Percentiles rank a stretch among this genome's conserved stretches.
Conservation (phyloP, 2,329 filamentous ascomycete species). For the Botrytis cinerea region DNA sequence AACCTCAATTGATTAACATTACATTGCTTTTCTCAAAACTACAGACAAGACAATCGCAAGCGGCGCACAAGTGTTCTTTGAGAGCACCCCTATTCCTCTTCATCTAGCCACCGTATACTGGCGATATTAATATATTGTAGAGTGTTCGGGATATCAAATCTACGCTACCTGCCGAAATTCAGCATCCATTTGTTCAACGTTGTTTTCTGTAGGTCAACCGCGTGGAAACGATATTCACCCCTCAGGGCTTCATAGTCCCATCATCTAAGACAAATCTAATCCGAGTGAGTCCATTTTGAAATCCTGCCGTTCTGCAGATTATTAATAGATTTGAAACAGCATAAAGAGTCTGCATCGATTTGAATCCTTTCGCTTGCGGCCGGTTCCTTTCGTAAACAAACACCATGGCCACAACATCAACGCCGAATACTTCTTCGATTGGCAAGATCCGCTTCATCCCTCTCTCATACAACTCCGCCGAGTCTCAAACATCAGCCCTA, state of each 20-base stretch:
- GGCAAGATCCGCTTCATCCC: slow-evolving; percentile 64
- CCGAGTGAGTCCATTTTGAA: neutral
- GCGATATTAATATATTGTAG: neutral
- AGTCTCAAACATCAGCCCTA: slow-evolving; percentile 77
- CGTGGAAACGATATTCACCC: neutral
- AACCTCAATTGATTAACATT: neutral
- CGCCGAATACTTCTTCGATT: slow-evolving; percentile 21
- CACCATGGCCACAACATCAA: slow-evolving; percentile 25
- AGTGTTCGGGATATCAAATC: neutral
- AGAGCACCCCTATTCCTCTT: neutral
- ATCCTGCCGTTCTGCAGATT: slow-evolving; percentile 11
- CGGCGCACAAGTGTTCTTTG: neutral
- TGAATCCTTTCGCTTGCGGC: slow-evolving; percentile 16
- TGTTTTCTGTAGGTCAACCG: neutral
- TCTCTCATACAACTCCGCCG: slow-evolving; percentile 73
- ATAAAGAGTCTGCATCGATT: neutral
- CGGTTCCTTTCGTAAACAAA: slow-evolving; percentile 20
- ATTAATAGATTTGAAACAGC: slow-evolving; percentile 21
- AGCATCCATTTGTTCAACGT: neutral
- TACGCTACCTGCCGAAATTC: neutral
- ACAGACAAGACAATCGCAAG: neutral
- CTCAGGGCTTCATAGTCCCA: neutral
- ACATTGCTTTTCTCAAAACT: neutral
- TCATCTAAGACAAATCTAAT: neutral
- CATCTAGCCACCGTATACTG: neutral